Base-by-base conservation (phyloP, 768 basidiomycete species). In the Hortiboletus campestris region DNA sequence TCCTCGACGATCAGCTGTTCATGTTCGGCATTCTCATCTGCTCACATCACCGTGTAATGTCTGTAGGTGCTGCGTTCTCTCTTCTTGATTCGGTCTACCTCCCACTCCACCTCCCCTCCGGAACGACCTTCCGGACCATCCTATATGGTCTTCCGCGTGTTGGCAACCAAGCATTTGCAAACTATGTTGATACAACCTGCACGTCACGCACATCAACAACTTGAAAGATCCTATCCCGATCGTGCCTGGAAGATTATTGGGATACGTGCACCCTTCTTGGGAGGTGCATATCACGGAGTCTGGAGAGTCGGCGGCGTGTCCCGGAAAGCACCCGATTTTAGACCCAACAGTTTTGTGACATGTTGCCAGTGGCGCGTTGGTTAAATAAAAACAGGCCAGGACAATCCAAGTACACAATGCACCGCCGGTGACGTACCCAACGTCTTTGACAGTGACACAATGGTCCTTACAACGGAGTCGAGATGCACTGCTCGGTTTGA, bases 111-210 rank as follows among this genome's bases (percentile, higher is more conserved):
- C 66, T 76, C 14, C 70, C 73, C 11, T 22, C 58, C 0, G 57
- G 57, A 38, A 72, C 67, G 3, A 60, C 63, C 3, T 62, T 76
- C 65, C 48, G 53, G 32, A 64, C 66, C 4, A 43, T 73, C 42
- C 25, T 53, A 10, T 76, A 72, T 41, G 76, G 73, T n/a, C 59
- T 72, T 22, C 76, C 74, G 10, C 66, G 74, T 9, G 73, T 74
- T 4, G 84, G 85, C 28, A 85, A 86, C 65, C 73, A 80, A 63
- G 79, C 71, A 0, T 87, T 85, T 57, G 84, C 84, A 1, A 61
- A 83, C 62, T 80, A 79, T 56, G 76, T 84, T 45, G 80, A 84
- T 57, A 61, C 71, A 70, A 79, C 35, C 43, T 72, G 38, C 59
- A 67, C 2, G 51, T 84, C 17, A 81, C 75, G 13, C 84, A 78